Evolutionary conservation across 306 rosid species (phyloP).

Genomic region (Trifolium repens): DNA sequence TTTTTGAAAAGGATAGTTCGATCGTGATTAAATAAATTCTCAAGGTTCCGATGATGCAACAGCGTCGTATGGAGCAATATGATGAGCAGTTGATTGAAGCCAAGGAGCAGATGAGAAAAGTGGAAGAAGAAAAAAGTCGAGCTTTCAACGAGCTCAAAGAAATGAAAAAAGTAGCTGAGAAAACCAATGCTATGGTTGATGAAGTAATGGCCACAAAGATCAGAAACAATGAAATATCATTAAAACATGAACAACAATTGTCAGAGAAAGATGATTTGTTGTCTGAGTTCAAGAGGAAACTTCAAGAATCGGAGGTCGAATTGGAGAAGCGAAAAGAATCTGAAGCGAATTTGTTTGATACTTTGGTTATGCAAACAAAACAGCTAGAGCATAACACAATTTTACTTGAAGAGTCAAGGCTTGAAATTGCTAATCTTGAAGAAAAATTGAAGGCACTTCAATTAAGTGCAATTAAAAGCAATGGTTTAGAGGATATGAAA

Average conservation of each 20-base stretch:
- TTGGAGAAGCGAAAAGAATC: conserved; percentile 54
- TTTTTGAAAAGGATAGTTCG: conserved; percentile 1
- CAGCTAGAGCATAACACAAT: conserved; percentile 63
- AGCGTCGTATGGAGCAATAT: conserved; percentile 19
- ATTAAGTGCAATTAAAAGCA: neutral
- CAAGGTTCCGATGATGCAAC: conserved; percentile 39
- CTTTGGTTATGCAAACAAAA: conserved; percentile 61
- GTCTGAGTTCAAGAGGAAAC: conserved; percentile 40
- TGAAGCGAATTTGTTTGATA: conserved; percentile 62
- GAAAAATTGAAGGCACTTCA: conserved; percentile 43
- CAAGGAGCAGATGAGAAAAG: conserved; percentile 31
- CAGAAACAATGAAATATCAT: neutral
- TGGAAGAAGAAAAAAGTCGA: conserved; percentile 51
- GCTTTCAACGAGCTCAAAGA: conserved; percentile 44
- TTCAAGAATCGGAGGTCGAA: conserved; percentile 59
- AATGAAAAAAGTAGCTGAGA: conserved; percentile 14
- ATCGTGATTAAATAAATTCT: conserved; percentile 10
- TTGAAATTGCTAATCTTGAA: conserved; percentile 53
- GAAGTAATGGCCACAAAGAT: conserved; percentile 33
- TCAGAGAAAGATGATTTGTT: conserved; percentile 38
- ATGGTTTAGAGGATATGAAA: conserved; percentile 11
- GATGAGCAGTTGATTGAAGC: conserved; percentile 25
- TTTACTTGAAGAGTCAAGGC: conserved; percentile 64
- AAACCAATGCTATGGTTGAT: conserved; percentile 40
- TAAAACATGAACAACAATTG: conserved; percentile 38